Evolutionary conservation across 768 basidiomycete species (phyloP), one percentile per base, ranked within the genome.

Genomic region (Kwoniella botswanensis): DNA sequence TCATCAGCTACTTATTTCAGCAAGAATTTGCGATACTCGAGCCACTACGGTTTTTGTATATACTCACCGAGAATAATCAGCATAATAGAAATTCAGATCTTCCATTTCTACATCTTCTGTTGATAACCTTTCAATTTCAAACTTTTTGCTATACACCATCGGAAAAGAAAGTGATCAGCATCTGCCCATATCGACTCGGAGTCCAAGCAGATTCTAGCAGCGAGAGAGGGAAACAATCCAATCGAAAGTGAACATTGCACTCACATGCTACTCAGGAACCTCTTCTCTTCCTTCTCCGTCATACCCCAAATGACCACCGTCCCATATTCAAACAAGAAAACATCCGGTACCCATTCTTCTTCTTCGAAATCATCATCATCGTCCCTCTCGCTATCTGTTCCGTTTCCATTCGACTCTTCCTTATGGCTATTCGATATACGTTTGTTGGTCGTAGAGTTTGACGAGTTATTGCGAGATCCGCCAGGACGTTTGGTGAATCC

Each of bases 241-340:
- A 65, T 56, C 12, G 21, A 22, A 22, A 42, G 59, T 4, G 56
- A 12, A 26, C 15, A n/a, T 12, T 29, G 1, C 13, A 86, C 92
- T 84, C 78, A 95, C 95, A 98, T 88, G 22, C 94, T 94, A 29
- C 91, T 89, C 71, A 98, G 85, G 78, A 98, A 94, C 10, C 94
- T 87, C 82, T 88, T 92, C 85, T 98, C 95, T 79, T 97, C 93
- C 5, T 89, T 86, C 81, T 97, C 93, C 50, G 92, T 91, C 94
- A 98, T 97, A 26, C 95, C 95, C 95, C 95, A 98, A 63, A 96
- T 92, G 26, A 98, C 95, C 29, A 96, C 92, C 0, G 93, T 94
- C 13, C 95, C 95, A 80, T 96, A 97, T 72, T 91, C 88, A 84
- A 97, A 98, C 74, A 97, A 85, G 82, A 96, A 97, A 65, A 97